Evolutionary conservation across 192 early-diverging fungal genomes (phyloP).

Genomic region (Coemansia erecta): DNA sequence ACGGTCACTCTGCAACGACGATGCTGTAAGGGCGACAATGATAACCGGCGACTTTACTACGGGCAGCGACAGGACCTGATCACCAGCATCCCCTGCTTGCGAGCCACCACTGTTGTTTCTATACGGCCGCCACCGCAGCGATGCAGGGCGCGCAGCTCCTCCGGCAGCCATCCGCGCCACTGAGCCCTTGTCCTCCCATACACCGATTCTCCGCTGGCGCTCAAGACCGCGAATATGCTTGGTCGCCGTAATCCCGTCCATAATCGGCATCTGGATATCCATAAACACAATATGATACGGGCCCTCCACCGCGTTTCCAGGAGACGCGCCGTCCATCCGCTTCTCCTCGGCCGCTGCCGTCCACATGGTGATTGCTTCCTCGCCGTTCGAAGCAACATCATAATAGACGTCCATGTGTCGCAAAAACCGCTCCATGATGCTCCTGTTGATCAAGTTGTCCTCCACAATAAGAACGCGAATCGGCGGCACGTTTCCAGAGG

Average conservation of each 20-base stretch:
- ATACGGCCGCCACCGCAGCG: slow-evolving; percentile 5
- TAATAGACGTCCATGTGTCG: slow-evolving; percentile 67
- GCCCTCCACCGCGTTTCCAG: background rate
- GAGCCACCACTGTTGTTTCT: background rate
- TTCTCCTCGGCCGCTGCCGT: slow-evolving; percentile 38
- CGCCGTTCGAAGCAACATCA: slow-evolving; percentile 76
- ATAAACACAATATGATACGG: slow-evolving; percentile 71
- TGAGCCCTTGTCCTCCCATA: slow-evolving; percentile 48
- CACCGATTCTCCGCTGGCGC: slow-evolving; percentile 48
- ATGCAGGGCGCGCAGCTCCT: slow-evolving; percentile 14
- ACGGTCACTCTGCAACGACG: slow-evolving; percentile 64
- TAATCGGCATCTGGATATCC: slow-evolving; percentile 89
- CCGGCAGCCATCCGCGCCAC: slow-evolving; percentile 80
- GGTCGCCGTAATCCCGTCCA: slow-evolving; percentile 85
- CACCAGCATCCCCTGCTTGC: background rate
- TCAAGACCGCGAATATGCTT: slow-evolving; percentile 74
- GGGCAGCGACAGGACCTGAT: slow-evolving; percentile 5
- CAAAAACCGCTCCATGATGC: slow-evolving; percentile 71
- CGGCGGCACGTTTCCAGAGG: slow-evolving; percentile 20
- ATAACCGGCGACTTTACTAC: slow-evolving; percentile 67
- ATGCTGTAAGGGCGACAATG: slow-evolving; percentile 86
- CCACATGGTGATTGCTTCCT: slow-evolving; percentile 82
- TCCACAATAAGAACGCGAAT: slow-evolving; percentile 81
- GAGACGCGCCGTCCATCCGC: background rate
- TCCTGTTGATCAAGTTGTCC: slow-evolving; percentile 76